Evolutionary conservation across 352 stramenopile genomes (phyloP).

Genomic region (Albugo candida): DNA sequence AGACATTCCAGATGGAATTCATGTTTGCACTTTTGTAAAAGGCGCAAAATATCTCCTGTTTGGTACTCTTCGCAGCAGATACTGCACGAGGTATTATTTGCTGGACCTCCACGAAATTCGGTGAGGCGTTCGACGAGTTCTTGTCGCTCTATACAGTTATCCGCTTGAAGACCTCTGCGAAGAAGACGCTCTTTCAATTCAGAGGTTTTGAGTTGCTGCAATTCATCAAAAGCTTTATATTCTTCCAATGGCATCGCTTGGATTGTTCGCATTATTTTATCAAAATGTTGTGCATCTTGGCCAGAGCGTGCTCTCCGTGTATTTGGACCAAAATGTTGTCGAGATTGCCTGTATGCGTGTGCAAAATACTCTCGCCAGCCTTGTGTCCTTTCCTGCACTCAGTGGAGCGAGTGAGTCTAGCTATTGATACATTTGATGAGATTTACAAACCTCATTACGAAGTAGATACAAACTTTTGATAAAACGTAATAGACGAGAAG

Average conservation of each 20-base stretch:
- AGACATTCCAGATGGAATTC: conserved; percentile 79
- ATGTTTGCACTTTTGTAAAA: conserved; percentile 70
- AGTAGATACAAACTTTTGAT: no score
- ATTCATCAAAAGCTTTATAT: conserved; percentile 37
- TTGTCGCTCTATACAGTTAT: conserved; percentile 37
- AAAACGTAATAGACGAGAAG: no score
- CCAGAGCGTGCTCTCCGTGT: no score
- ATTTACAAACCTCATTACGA: no score
- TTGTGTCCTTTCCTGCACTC: no score
- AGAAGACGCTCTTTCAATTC: conserved; percentile 60
- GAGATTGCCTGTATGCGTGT: no score
- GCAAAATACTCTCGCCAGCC: no score
- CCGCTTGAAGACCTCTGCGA: conserved; percentile 36
- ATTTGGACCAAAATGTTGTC: no score
- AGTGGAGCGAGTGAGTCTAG: no score
- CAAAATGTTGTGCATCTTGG: conserved; percentile 30
- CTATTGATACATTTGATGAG: no score
- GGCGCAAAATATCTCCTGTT: conserved; percentile 47
- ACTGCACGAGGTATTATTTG: conserved; percentile 73
- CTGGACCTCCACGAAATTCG: conserved; percentile 49
- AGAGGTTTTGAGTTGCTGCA: conserved; percentile 24
- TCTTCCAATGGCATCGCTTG: conserved; percentile 69
- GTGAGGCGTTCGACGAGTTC: conserved; percentile 56
- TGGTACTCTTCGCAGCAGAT: conserved; percentile 79
- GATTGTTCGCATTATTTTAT: conserved; percentile 51